Base-by-base conservation (phyloP, 768 basidiomycete genomes). In the Auriscalpium orientale region DNA sequence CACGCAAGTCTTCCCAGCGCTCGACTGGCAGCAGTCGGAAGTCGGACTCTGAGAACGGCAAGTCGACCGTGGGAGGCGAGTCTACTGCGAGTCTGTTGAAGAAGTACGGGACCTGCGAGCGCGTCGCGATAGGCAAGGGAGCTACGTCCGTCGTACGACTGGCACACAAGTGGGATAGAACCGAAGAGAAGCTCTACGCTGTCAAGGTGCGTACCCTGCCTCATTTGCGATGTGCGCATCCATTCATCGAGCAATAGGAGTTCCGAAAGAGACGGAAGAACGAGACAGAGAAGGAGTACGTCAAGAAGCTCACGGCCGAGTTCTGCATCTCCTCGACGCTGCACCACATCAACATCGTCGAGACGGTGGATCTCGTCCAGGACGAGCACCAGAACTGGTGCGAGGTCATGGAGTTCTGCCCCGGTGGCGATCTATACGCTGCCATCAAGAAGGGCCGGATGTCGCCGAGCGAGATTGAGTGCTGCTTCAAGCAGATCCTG, bases 361-460 rank as follows among this genome's bases (percentile, higher is more conserved):
- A 98, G 76, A 99, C 95, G 7, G 95, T 99, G 56, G 95, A 99
- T 70, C 85, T 99, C 57, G 89, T 99, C n/a, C 97, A 99, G 65
- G 97, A 99, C 71, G 95, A 99, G 72, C 82, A 75, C 59, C 86
- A 91, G 59, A 86, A 93, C 66, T 99, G 95, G 95, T 99, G 95
- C 67, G 97, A 98, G 70, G 95, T 99, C 47, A 98, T 99, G 95
- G 97, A 98, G 71, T 99, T 93, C 68, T 99, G 95, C 67, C 94
- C 94, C 4, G 97, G 97, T 46, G 95, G 95, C 2, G 95, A 99
- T 73, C 78, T 99, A 37, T 99, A 99, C 68, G 95, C 95, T 28
- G 95, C 94, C 38, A 99, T 99, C 74, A 98, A 98, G 83, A 94
- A 91, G 71, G 95, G 95, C 56, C 82, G 80, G 61, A 94, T 97